Conservation (phyloP, 129 eudicot genomes). For the Artemisia tridentata region DNA sequence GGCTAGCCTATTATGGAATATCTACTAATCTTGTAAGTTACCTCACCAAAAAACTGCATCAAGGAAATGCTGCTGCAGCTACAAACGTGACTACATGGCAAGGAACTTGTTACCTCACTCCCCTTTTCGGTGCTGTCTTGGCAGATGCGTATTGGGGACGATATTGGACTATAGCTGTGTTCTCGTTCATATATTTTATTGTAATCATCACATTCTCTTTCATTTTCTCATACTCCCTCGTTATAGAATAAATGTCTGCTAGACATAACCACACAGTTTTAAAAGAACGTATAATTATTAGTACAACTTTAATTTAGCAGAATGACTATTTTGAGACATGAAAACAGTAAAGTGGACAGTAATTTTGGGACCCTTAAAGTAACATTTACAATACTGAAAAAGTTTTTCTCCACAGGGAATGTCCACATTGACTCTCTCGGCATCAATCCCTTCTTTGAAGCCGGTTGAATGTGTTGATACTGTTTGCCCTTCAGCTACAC, state of each 20-base stretch:
- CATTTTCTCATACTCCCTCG: neutral
- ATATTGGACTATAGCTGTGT: constrained; percentile 78
- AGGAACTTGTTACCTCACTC: constrained; percentile 75
- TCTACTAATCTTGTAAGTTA: constrained; percentile 60
- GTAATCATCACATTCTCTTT: constrained; percentile 28
- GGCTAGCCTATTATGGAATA: constrained; percentile 71
- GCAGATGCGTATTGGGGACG: constrained; percentile 85
- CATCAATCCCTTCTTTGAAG: constrained; percentile 27
- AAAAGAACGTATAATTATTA: too few relatives aligned
- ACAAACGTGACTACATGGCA: constrained; percentile 68
- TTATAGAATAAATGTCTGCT: neutral
- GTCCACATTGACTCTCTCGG: constrained; percentile 36
- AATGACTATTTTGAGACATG: too few relatives aligned
- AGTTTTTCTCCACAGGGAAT: constrained; percentile 27
- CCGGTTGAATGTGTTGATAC: constrained; percentile 23
- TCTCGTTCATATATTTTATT: constrained; percentile 59
- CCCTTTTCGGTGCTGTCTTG: constrained; percentile 70
- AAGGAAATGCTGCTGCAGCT: constrained; percentile 70
- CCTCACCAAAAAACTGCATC: constrained; percentile 57
- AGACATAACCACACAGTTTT: too few relatives aligned
- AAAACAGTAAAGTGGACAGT: too few relatives aligned
- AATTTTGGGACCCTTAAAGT: too few relatives aligned
- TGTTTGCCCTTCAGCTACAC: constrained; percentile 28
- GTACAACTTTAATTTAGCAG: too few relatives aligned
- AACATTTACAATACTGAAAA: too few relatives aligned